Evolutionary conservation across 2,329 filamentous ascomycete species (phyloP).

Genomic region (Alternaria incomplexa): DNA sequence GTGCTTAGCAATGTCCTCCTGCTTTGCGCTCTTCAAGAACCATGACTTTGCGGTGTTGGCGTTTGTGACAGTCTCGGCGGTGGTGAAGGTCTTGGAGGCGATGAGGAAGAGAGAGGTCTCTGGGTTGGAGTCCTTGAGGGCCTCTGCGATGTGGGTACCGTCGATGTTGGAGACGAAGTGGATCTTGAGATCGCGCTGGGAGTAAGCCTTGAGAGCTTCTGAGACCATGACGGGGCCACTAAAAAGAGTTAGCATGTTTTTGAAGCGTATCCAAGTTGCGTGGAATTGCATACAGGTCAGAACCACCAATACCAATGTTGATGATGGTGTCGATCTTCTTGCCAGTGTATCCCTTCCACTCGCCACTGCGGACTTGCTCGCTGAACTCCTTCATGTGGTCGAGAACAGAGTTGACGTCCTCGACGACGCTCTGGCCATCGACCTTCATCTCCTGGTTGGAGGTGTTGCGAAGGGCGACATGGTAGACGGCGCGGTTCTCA

Average conservation of each 20-base stretch:
- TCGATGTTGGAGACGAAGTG: conserved; percentile 99
- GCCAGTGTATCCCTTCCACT: conserved; percentile 96
- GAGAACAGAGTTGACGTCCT: conserved; percentile 88
- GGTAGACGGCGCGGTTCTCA: conserved; percentile 93
- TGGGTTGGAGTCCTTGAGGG: conserved; percentile 84
- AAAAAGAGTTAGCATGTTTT: conserved; percentile 30
- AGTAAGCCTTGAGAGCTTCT: conserved; percentile 95
- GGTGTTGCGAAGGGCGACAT: conserved; percentile 91
- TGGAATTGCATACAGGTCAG: conserved; percentile 80
- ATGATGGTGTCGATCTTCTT: conserved; percentile 97
- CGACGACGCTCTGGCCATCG: conserved; percentile 90
- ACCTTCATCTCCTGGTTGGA: conserved; percentile 82
- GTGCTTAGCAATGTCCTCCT: conserved; percentile 89
- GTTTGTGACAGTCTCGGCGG: conserved; percentile 95
- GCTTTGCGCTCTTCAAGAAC: conserved; percentile 89
- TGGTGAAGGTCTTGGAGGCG: conserved; percentile 99
- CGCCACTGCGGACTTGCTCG: conserved; percentile 88
- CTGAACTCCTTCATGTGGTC: conserved; percentile 99
- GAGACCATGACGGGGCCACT: conserved; percentile 97
- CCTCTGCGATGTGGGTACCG: conserved; percentile 96
- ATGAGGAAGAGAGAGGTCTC: conserved; percentile 99
- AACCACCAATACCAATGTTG: conserved; percentile 98
- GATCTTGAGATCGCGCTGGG: conserved; percentile 81
- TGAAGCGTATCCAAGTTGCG: background rate
- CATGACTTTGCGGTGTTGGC: conserved; percentile 96